Percentiles rank a stretch among this genome's conserved stretches.
phyloP scores from a whole-genome alignment of 192 early-diverging fungal species.

The Lunasporangiospora selenospora region DNA sequence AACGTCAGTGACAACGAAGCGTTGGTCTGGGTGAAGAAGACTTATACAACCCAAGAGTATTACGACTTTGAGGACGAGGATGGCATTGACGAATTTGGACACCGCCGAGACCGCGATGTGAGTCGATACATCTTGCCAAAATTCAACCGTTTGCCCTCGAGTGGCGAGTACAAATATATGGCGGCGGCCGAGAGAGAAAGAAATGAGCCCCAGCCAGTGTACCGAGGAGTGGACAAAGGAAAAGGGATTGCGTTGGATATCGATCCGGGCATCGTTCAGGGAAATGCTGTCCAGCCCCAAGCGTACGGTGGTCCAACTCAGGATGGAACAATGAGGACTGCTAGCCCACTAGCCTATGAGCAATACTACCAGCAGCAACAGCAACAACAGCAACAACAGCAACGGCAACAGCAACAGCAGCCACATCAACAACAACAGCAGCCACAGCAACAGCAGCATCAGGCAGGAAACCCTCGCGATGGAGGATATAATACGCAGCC shows the following conservation, averaged over 20 bases:
- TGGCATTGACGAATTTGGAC: conserved; percentile 21
- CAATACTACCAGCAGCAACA: neutral
- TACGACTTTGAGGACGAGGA: conserved; percentile 24
- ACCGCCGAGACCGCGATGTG: conserved; percentile 30
- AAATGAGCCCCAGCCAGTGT: no score
- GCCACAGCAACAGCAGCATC: neutral
- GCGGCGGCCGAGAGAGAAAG: no score
- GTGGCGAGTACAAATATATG: no score
- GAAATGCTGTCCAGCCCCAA: neutral
- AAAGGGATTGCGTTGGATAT: no score
- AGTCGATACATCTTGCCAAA: conserved; percentile 11
- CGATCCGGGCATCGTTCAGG: neutral
- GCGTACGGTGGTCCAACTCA: neutral
- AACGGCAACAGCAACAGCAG: neutral
- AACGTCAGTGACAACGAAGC: neutral
- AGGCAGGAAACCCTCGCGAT: neutral
- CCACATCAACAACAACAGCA: neutral
- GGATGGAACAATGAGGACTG: neutral
- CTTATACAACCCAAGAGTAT: conserved; percentile 6
- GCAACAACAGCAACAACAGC: neutral
- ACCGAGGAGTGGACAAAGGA: no score
- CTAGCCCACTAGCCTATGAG: neutral
- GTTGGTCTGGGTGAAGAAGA: conserved; percentile 32
- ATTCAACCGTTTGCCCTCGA: no score
- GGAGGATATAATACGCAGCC: conserved; percentile 17